Evolutionary conservation across 2,329 filamentous ascomycete species (phyloP), one percentile per base, ranked within the genome.

Genomic region (Fusarium sp.): DNA sequence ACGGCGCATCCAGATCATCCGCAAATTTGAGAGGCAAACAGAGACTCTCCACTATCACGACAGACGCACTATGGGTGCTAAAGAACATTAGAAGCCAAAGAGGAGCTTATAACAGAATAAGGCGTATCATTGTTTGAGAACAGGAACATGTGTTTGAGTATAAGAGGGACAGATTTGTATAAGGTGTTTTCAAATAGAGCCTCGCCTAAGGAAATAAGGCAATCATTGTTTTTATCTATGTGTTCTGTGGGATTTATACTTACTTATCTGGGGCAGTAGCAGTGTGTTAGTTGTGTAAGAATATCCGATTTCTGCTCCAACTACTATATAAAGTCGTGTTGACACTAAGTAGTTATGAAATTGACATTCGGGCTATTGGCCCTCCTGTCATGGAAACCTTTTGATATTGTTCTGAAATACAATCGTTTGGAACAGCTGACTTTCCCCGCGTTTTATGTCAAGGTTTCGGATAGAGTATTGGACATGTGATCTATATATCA

Each of bases 1-100:
- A 75, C 73, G 19, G 73, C 73, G n/a, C 73, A 75, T 38, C 68
- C 72, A 28, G 63, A 73, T 3, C 73, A 75, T 6, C 63, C 70
- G n/a, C 61, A 65, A 40, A 62, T 73, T 34, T 74, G 68, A 74
- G 65, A 61, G 60, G 46, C 50, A 65, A 62, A 63, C 62, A 65
- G 62, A 42, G 65, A 66, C 55, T 70, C 68, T 71, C 68, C 44
- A 45, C 52, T 40, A 33, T 50, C 43, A 57, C 64, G 68, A 70
- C 68, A 71, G 68, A 51, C 34, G 43, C 60, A 58, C 65, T 46
- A 17, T 22, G 26, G 57, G 56, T 47, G 59, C 45, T 39, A 42
- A 36, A 59, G 33, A 43, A 45, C 21, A 39, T 45, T 28, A 43
- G 40, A 65, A 65, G 62, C 62, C 45, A 56, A 65, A 39, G 26